A percentile compares a stretch with the other conserved stretches of the same genome.
Conservation (phyloP, 345 rosid genomes). For the Camelina laxa region DNA sequence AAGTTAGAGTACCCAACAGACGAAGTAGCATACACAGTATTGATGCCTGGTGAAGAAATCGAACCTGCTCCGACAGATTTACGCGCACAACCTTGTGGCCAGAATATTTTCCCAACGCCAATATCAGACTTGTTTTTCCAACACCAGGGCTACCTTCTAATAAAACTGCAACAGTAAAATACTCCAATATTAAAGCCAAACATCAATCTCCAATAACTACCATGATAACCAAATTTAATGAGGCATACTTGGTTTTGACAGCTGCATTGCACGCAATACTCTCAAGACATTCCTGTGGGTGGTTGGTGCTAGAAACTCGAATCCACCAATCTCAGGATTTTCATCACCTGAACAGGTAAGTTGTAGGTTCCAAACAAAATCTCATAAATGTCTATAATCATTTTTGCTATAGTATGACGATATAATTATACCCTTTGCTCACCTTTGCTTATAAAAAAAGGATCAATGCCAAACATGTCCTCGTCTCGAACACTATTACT, state of each 20-base stretch:
- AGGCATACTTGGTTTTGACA: conserved; percentile 77
- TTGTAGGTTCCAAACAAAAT: conserved; percentile 17
- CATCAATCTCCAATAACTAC: conserved; percentile 16
- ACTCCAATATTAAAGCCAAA: conserved; percentile 28
- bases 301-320: conserved; percentile 91
- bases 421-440: conserved; percentile 22
- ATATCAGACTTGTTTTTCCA: conserved; percentile 92
- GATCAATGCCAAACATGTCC: conserved; percentile 67
- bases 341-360: conserved; percentile 51
- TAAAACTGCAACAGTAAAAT: conserved; percentile 55
- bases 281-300: conserved; percentile 82
- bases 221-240: conserved; percentile 17
- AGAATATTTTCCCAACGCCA: conserved; percentile 87
- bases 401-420: conserved; percentile 14
- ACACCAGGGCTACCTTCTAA: conserved; percentile 99
- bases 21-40: conserved; percentile 16
- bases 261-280: conserved; percentile 94
- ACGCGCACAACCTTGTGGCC: conserved; percentile 96
- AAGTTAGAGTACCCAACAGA: conserved; percentile 22
- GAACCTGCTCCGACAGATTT: conserved; percentile 95
- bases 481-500: conserved; percentile 54
- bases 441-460: conserved; percentile 86
- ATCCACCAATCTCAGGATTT: conserved; percentile 59
- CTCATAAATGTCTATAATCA: conserved; percentile 18
- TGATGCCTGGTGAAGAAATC: conserved; percentile 30